phyloP scores from a whole-genome alignment of 768 basidiomycete species.

The Leccinum fibrillosum region DNA sequence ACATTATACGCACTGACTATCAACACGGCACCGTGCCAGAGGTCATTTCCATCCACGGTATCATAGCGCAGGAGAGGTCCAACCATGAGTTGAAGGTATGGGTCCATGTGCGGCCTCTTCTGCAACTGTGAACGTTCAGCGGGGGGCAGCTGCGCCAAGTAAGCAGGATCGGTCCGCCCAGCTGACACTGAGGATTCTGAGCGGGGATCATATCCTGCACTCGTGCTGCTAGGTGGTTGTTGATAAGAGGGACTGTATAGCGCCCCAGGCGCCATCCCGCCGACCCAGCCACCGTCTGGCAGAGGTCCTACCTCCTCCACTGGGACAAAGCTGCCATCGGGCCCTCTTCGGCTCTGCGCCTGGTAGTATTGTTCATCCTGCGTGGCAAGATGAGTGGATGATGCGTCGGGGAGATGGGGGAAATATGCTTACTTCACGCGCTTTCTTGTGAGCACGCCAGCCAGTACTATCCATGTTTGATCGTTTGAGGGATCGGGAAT shows the following conservation, averaged over 20 bases:
- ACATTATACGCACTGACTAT: slow-evolving; percentile 71
- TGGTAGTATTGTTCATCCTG: slow-evolving; percentile 31
- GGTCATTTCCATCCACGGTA: slow-evolving; percentile 69
- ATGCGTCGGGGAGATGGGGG: not conserved
- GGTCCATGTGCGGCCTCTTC: slow-evolving; percentile 66
- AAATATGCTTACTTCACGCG: slow-evolving; percentile 43
- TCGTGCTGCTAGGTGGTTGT: slow-evolving; percentile 19
- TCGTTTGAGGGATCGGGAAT: not conserved
- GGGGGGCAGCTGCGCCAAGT: slow-evolving; percentile 51
- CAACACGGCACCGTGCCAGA: slow-evolving; percentile 88
- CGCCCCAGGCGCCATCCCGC: slow-evolving; percentile 49
- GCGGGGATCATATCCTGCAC: slow-evolving; percentile 27
- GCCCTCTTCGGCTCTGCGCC: slow-evolving; percentile 34
- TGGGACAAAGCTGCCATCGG: slow-evolving; percentile 51
- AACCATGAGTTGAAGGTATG: slow-evolving; percentile 87
- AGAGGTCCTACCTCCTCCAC: slow-evolving; percentile 59
- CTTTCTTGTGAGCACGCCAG: slow-evolving; percentile 69
- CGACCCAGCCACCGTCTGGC: slow-evolving; percentile 53
- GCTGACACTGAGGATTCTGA: slow-evolving; percentile 3
- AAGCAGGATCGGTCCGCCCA: slow-evolving; percentile 19
- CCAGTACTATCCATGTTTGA: slow-evolving; percentile 68
- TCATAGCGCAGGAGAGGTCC: slow-evolving; percentile 90
- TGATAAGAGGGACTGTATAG: slow-evolving; percentile 3
- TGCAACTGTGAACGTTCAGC: slow-evolving; percentile 63
- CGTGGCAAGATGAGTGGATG: slow-evolving; percentile 17